A percentile compares a stretch with the other conserved stretches of the same genome.
These are phyloP conservation scores for Aspergillus ustus DNA, from an alignment of 2,329 filamentous ascomycete species.

Conservation along the genomic window DNA sequence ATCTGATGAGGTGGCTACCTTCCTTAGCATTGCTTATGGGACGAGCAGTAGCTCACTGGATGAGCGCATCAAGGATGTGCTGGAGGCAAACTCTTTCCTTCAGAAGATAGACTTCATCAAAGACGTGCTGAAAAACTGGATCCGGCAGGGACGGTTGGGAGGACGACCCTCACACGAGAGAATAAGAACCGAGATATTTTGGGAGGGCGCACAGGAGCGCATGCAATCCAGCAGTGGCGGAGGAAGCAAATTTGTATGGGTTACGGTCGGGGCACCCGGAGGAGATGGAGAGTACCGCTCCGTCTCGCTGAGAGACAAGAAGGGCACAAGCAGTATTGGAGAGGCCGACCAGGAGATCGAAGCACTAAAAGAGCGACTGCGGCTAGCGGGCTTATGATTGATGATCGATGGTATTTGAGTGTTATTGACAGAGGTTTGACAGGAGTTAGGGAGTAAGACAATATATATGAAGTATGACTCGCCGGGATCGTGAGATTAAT, in stretches of 20 bases:
- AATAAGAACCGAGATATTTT: constrained; percentile 39
- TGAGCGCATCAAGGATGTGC: constrained; percentile 46
- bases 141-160: constrained; percentile 43
- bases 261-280: constrained; percentile 53
- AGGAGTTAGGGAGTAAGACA: background rate
- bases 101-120: constrained; percentile 49
- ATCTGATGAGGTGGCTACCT: constrained; percentile 46
- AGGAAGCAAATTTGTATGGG: constrained; percentile 57
- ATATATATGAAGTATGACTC: constrained; percentile 11
- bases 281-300: constrained; percentile 52
- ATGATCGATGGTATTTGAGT: constrained; percentile 24
- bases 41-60: constrained; percentile 38
- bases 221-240: constrained; percentile 46
- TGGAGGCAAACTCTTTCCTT: constrained; percentile 50
- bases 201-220: constrained; percentile 48
- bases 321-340: background rate
- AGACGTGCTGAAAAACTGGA: constrained; percentile 47
- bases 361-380: constrained; percentile 34
- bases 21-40: constrained; percentile 46
- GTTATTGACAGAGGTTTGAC: background rate
- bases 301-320: constrained; percentile 38
- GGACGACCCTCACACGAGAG: constrained; percentile 32
- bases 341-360: constrained; percentile 36
- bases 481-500: background rate
- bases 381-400: constrained; percentile 28